A percentile compares a stretch with the other conserved stretches of the same genome.
phyloP scores from a whole-genome alignment of 305 asterid genomes.

The Ajuga reptans region DNA sequence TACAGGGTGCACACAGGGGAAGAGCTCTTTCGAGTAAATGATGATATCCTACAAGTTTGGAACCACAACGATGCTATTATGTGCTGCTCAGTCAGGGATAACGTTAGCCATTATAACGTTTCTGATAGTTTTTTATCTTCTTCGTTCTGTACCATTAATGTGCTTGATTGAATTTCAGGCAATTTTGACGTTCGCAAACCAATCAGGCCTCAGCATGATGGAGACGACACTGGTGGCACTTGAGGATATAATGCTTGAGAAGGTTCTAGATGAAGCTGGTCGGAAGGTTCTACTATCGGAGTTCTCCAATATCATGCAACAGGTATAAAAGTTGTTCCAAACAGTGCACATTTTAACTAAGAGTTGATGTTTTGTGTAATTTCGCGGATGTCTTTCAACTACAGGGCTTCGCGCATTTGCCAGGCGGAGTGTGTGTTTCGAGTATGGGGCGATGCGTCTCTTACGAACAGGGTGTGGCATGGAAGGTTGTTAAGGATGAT shows the following conservation, averaged over 20 bases:
- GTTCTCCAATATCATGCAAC: slow-evolving; percentile 78
- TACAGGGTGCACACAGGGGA: slow-evolving; percentile 51
- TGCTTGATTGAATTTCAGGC: slow-evolving; percentile 35
- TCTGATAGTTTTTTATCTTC: background rate
- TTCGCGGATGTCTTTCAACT: background rate
- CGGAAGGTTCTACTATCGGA: slow-evolving; percentile 55
- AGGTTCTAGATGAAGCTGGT: slow-evolving; percentile 67
- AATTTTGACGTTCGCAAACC: slow-evolving; percentile 68
- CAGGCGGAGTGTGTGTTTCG: slow-evolving; percentile 57
- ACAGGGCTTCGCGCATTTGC: slow-evolving; percentile 65
- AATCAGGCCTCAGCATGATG: slow-evolving; percentile 79
- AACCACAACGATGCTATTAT: slow-evolving; percentile 63
- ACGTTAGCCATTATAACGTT: slow-evolving; percentile 29
- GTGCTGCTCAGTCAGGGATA: slow-evolving; percentile 69
- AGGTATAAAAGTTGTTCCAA: slow-evolving; percentile 29
- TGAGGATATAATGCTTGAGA: slow-evolving; percentile 67
- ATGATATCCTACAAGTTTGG: slow-evolving; percentile 57
- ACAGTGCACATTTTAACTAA: too few relatives aligned
- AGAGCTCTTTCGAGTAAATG: slow-evolving; percentile 44
- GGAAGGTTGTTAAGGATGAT: slow-evolving; percentile 68
- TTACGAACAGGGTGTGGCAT: slow-evolving; percentile 55
- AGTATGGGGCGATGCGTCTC: slow-evolving; percentile 68
- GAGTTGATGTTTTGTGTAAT: too few relatives aligned
- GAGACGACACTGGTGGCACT: slow-evolving; percentile 76
- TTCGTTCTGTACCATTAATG: background rate